Conservation (phyloP, 257 asterid species). For the Solanum chaucha region DNA sequence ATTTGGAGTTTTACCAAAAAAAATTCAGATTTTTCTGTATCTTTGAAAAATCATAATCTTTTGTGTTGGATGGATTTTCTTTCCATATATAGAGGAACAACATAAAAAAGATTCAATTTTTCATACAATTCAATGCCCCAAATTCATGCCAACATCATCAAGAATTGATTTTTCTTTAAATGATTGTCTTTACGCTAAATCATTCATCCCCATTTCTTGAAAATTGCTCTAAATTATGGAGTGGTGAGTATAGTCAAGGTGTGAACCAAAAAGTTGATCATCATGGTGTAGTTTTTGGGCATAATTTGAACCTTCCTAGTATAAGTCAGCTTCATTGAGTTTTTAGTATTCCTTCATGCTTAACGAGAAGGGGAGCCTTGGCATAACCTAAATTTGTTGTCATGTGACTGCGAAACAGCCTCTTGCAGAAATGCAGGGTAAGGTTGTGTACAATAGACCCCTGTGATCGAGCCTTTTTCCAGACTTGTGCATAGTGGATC, state of each 20-base stretch:
- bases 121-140: slow-evolving; percentile 12
- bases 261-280: slow-evolving; percentile 11
- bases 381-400: background rate
- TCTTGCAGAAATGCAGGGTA: no score
- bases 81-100: slow-evolving; percentile 34
- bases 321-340: slow-evolving; percentile 11
- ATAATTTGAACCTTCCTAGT: slow-evolving; percentile 11
- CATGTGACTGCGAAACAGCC: background rate
- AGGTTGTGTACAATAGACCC: no score
- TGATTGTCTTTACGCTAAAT: slow-evolving; percentile 21
- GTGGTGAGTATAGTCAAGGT: slow-evolving; percentile 20
- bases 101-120: slow-evolving; percentile 36
- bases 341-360: background rate
- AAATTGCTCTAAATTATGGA: slow-evolving; percentile 33
- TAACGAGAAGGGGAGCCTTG: background rate
- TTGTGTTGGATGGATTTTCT: no score
- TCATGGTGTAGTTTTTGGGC: slow-evolving; percentile 21
- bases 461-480: background rate
- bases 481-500: no score
- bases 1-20: background rate
- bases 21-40: slow-evolving; percentile 25
- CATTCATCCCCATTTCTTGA: slow-evolving; percentile 6
- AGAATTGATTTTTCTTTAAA: slow-evolving; percentile 20
- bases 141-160: slow-evolving; percentile 5
- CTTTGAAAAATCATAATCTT: background rate